These are phyloP conservation scores for Fagopyrum esculentum DNA, from an alignment of 148 eudicot genomes.

Conservation along the genomic window DNA sequence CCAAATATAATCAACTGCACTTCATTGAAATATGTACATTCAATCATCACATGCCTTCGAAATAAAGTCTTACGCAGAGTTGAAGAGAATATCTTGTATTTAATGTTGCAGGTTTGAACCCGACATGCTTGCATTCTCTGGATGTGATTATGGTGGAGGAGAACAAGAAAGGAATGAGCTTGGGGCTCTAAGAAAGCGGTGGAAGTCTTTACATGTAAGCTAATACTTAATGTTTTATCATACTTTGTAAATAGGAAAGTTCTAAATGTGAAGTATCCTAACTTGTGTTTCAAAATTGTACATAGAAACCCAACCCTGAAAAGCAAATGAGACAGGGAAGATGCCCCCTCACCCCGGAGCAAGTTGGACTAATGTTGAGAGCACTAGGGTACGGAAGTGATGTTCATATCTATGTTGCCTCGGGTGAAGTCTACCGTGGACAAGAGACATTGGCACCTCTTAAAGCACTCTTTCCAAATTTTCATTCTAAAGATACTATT, in stretches of 20 bases:
- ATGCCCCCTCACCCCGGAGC: constrained; percentile 95
- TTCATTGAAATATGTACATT: not conserved
- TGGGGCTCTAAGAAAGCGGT: constrained; percentile 83
- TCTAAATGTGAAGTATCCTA: not conserved
- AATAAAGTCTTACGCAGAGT: not conserved
- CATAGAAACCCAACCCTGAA: constrained; percentile 37
- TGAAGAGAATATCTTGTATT: not conserved
- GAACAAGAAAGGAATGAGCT: constrained; percentile 86
- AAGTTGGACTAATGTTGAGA: constrained; percentile 86
- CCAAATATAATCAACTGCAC: not conserved
- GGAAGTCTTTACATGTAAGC: constrained; percentile 93
- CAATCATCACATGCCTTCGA: not conserved
- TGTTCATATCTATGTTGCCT: constrained; percentile 83
- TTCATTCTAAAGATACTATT: constrained; percentile 86
- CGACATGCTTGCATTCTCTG: constrained; percentile 98
- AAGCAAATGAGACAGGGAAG: constrained; percentile 83
- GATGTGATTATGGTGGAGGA: constrained; percentile 98
- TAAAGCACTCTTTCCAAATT: constrained; percentile 78
- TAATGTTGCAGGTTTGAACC: constrained; percentile 74
- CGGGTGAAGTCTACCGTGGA: constrained; percentile 95
- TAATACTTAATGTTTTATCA: not conserved
- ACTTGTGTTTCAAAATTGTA: not conserved
- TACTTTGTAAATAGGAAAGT: not conserved
- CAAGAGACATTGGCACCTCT: constrained; percentile 86
- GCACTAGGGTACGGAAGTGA: constrained; percentile 85